Evolutionary conservation across 805 yeast species (phyloP), one percentile per base, ranked within the genome.

Genomic region (Metschnikowia noctiluminum): DNA sequence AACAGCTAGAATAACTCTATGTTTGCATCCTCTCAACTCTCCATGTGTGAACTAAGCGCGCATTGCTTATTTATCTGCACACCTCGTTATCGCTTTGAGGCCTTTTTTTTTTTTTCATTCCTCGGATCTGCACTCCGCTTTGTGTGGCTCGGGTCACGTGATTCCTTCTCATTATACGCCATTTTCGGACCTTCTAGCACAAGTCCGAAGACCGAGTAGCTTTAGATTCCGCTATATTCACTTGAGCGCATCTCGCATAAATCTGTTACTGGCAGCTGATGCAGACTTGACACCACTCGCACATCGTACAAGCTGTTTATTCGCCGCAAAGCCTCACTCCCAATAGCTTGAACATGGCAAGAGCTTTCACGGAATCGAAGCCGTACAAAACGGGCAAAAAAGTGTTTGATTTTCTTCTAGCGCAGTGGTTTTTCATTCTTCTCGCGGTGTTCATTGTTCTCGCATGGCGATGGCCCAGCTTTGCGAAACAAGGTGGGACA

Each of bases 401-500:
- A 43, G 62, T 63, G 21, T 38, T 60, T 7, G 53, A 54, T 28
- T 73, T 69, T 44, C 59, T 64, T 7, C 50, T 72, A 3, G 62
- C 57, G 2, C 89, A 85, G 57, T 90, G 96, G 96, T 87, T 89
- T 62, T 83, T 86, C 60, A 70, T 85, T 6, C 75, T 79, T 7
- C 69, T 89, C 55, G 96, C 89, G 0, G 77, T 85, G 1, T 81
- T 87, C 48, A 77, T 90, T 35, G 84, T 87, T 8, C 74, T 89
- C 32, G 94, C 96, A 0, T 78, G 84, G 56, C 80, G 81, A 60
- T 88, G 81, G 52, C 96, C 97, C 1, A 76, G 82, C 47, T 89
- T 90, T 66, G 96, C 96, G 1, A 77, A 89, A 49, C 87, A 82
- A 55, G 92, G 89, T 13, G 97, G 96, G 2, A 71, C 82, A 13